Evolutionary conservation across 129 eudicot genomes (phyloP), one percentile per base, ranked within the genome.

Genomic region (Rutidosis leptorrhynchoides): DNA sequence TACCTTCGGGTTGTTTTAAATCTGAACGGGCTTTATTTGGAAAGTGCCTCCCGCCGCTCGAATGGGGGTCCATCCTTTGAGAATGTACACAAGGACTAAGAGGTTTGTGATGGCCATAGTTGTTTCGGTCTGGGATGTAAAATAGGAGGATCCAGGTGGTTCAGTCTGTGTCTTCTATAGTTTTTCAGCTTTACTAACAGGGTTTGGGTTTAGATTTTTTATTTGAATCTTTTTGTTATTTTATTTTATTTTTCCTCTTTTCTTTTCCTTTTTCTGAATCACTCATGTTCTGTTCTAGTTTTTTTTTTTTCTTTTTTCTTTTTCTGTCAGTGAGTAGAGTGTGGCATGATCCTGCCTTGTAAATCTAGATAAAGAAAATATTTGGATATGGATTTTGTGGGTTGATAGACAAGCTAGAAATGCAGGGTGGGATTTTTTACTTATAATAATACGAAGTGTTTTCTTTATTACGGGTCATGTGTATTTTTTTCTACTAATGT

Each of bases 111-210:
- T 61, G 68, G 76, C 52, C 68, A 60, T 69, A 25, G 37, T 26
- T 28, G 70, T 43, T 29, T 58, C 6, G 46, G 54, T 46, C 16
- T 20, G 65, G 53, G 20, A 17, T 67, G 69, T 67, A 35, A 61
- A 30, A 45, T 58, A 54, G 66, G 67, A n/a, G 45, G 74, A 61
- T 72, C 77, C 80, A 61, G 80, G 68, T 21, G 72, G 79, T 73
- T 20, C 14, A 23, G 25, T 64, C 24, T 19, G 57, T 23, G n/a
- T 25, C 17, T 26, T 37, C 52, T 54, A 74, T 56, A 74, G 72
- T 28, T 29, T 58, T 56, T 56, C 57, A 54, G 71, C 66, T 64
- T 55, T 40, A 0, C 65, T 65, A 65, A 65, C 51, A 74, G 78
- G 66, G 72, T 66, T 73, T 64, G 64, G 65, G 65, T 40, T 66